Base-by-base conservation (phyloP, 306 rosid species). In the Glycine tomentella region DNA sequence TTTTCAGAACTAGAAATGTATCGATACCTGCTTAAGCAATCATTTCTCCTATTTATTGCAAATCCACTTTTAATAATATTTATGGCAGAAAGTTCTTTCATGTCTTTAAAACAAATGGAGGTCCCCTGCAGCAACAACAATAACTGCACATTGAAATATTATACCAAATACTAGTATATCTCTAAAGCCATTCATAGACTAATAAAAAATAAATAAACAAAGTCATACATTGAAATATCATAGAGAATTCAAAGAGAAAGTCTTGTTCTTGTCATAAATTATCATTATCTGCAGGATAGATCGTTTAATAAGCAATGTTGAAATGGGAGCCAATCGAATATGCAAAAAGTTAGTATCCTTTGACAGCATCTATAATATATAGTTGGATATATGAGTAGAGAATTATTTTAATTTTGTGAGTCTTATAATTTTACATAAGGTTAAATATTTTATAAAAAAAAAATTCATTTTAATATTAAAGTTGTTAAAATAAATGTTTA, bases 31-130 rank as follows among this genome's bases (percentile, higher is more conserved):
- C 33, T 75, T 46, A 31, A 62, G 50, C 58, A 46, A 76, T 9
- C 16, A 49, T 42, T 42, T 42, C 46, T 42, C 9, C 46, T 8
- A 42, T 42, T 40, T 40, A 40, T 40, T 40, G 44, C 34, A 31
- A 9, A 61, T 46, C 58, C 14, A 46, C 4, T 31, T 45, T 34
- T 75, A 14, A 49, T 46, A 14, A 31, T 46, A 14, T 25, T 33
- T 58, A 49, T 48, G 34, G 46, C 15, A 46, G 12, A 53, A 51
- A 70, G 44, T 71, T 59, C 78, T 49, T 69, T 57, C 52, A 71
- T 44, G 42, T n/a, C 72, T 16, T 44, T 8, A 44, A 68, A 40
- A 42, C 34, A 14, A 52, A 3, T 42, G 7, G 50, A 38, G 50
- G 50, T 64, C 5, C 70, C 3, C 25, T 38, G 31, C 2, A 13